Percentiles rank a stretch among this genome's conserved stretches.
Evolutionary conservation across 1,139 yeast species (phyloP).

Genomic region (Yamadazyma siamensis): DNA sequence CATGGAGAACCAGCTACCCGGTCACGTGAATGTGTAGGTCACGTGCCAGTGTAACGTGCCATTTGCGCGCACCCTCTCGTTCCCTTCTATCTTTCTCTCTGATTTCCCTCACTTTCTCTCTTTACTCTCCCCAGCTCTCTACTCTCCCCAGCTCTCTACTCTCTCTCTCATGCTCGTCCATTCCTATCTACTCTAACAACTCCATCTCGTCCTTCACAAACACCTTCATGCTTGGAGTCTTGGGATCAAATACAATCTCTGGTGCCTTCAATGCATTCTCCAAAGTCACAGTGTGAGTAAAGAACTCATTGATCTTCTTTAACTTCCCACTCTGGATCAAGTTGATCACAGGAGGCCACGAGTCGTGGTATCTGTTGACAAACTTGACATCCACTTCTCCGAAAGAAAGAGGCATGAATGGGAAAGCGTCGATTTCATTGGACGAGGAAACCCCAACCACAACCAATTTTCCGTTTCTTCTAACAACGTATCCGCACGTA

Average conservation of each 20-base stretch:
- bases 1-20: too few relatives aligned
- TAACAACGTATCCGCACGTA: slow-evolving; percentile 48
- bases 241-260: slow-evolving; percentile 32
- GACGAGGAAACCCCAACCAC: slow-evolving; percentile 43
- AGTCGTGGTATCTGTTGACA: slow-evolving; percentile 58
- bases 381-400: slow-evolving; percentile 67
- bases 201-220: slow-evolving; percentile 17
- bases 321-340: slow-evolving; percentile 33
- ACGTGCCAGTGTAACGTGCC: too few relatives aligned
- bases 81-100: neutral
- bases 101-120: neutral
- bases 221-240: slow-evolving; percentile 16
- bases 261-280: slow-evolving; percentile 79
- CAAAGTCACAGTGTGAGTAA: slow-evolving; percentile 74
- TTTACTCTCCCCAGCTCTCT: neutral
- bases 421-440: slow-evolving; percentile 72
- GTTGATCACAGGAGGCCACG: slow-evolving; percentile 46
- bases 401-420: slow-evolving; percentile 65
- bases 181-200: slow-evolving; percentile 10
- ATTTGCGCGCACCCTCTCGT: too few relatives aligned
- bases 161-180: neutral
- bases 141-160: neutral
- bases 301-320: slow-evolving; percentile 32
- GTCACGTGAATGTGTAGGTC: too few relatives aligned
- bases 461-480: slow-evolving; percentile 19